Conservation (phyloP, 371 early-diverging fungal genomes). For the Rhizopus sp. region DNA sequence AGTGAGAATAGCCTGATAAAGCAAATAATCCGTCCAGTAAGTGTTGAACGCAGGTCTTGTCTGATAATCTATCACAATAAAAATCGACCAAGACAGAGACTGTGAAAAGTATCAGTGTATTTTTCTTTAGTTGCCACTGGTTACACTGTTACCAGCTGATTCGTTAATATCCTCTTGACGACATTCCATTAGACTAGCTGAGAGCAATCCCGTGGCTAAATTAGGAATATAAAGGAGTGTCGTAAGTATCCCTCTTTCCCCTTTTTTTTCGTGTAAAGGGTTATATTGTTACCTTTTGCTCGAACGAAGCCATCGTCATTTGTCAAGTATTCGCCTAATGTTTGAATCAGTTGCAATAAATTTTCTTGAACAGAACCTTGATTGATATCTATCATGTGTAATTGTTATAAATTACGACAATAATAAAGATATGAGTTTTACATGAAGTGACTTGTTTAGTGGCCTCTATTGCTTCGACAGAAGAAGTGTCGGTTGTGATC, state of each 20-base stretch:
- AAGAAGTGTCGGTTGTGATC: slow-evolving; percentile 39
- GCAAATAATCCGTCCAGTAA: slow-evolving; percentile 68
- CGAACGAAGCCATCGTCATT: slow-evolving; percentile 82
- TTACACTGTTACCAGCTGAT: slow-evolving; percentile 39
- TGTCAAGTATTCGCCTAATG: slow-evolving; percentile 78
- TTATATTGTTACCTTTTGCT: slow-evolving; percentile 69
- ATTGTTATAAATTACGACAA: background rate
- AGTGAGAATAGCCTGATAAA: slow-evolving; percentile 59
- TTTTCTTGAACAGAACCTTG: slow-evolving; percentile 40
- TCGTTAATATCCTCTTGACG: slow-evolving; percentile 39
- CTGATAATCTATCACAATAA: slow-evolving; percentile 74
- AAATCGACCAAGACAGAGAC: slow-evolving; percentile 75
- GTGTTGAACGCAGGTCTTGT: slow-evolving; percentile 72
- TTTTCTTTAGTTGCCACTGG: background rate
- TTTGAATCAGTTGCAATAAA: slow-evolving; percentile 73
- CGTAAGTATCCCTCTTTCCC: background rate
- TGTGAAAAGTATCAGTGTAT: slow-evolving; percentile 10
- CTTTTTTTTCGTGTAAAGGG: background rate
- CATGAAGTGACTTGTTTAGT: slow-evolving; percentile 32
- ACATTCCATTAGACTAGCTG: slow-evolving; percentile 48
- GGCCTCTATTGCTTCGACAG: slow-evolving; percentile 35
- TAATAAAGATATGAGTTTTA: slow-evolving; percentile 5
- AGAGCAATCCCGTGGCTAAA: slow-evolving; percentile 54
- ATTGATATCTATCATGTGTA: slow-evolving; percentile 24
- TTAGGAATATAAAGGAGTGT: background rate